Base-by-base conservation (phyloP, 495 filamentous ascomycete species). In the Trichoderma gamsii region DNA sequence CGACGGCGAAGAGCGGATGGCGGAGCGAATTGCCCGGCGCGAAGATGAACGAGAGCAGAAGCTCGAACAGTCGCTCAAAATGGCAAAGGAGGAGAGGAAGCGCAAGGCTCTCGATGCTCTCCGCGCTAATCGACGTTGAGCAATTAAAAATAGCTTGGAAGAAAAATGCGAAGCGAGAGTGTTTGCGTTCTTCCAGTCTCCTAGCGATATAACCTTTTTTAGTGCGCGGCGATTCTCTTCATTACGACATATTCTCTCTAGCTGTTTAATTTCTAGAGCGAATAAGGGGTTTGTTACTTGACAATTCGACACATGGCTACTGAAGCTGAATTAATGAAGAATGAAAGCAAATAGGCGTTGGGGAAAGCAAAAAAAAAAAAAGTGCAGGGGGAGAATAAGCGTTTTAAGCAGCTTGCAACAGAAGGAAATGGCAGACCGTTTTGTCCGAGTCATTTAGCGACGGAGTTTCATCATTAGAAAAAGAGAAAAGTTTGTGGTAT, bases 1-100 rank as follows among this genome's bases (percentile, higher is more conserved):
- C 18, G 80, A 87, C 44, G 80, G 82, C 41, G 86, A 88, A 71
- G 86, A 88, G 69, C 79, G 79, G 59, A 69, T 74, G 32, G 85
- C 86, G 9, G 79, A 81, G 44, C 66, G 70, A 18, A 70, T 75
- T 18, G 86, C 84, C 11, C 73, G 79, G 15, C 77, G 76, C 43
- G 86, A 88, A 73, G 86, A 88, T 68, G 67, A 72, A 44, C 74
- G 77, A 51, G 82, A 85, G 69, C 77, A 84, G 72, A 74, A 70
- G 0, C 71, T 81, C 2, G 80, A 82, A 72, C 76, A 73, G 69
- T 76, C 72, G 66, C 73, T 82, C 23, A 82, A 79, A 72, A 71
- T 71, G 21, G 79, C 81, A 65, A 83, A 83, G 71, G 80, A 83
- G 68, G 78, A 80, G 56, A 75, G 75, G 35, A 80, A 74, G 71